Percentiles rank a stretch among this genome's conserved stretches.
Evolutionary conservation across 2,329 filamentous ascomycete species (phyloP).

Genomic region (Diaporthe sp.): DNA sequence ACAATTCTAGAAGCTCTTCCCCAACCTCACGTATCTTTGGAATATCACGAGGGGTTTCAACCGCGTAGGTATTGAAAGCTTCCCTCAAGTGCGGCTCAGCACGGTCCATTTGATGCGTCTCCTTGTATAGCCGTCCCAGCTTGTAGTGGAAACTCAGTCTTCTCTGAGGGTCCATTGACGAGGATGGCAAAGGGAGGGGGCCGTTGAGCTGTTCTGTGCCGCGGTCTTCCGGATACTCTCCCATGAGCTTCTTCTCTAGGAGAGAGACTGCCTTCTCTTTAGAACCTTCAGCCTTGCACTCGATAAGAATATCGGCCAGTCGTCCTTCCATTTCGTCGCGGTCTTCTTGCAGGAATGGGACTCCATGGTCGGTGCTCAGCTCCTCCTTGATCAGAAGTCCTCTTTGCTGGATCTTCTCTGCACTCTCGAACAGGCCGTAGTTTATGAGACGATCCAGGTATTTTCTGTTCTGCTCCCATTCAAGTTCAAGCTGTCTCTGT

Average conservation of each 20-base stretch:
- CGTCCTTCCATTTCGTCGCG: slow-evolving; percentile 20
- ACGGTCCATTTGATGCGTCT: not conserved
- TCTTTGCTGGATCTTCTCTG: slow-evolving; percentile 29
- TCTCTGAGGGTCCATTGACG: not conserved
- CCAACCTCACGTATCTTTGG: slow-evolving; percentile 5
- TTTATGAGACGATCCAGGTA: not conserved
- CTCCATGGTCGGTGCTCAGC: not conserved
- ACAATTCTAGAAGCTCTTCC: slow-evolving; percentile 13
- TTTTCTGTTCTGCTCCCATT: slow-evolving; percentile 30
- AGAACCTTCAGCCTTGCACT: slow-evolving; percentile 8
- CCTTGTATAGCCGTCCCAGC: slow-evolving; percentile 35
- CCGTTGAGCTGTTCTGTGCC: not conserved
- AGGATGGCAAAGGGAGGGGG: not conserved
- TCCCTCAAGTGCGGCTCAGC: slow-evolving; percentile 21
- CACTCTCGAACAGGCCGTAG: slow-evolving; percentile 7
- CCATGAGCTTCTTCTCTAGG: not conserved
- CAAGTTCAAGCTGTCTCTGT: not conserved
- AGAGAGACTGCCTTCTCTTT: slow-evolving; percentile 11
- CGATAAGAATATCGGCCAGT: slow-evolving; percentile 17
- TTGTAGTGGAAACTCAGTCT: slow-evolving; percentile 20
- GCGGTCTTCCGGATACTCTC: not conserved
- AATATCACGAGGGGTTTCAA: not conserved
- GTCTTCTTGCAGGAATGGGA: not conserved
- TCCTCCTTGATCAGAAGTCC: slow-evolving; percentile 24
- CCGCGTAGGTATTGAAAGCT: slow-evolving; percentile 17